Evolutionary conservation across 352 stramenopile species (phyloP).

Genomic region (Phytophthora niederhauseri): DNA sequence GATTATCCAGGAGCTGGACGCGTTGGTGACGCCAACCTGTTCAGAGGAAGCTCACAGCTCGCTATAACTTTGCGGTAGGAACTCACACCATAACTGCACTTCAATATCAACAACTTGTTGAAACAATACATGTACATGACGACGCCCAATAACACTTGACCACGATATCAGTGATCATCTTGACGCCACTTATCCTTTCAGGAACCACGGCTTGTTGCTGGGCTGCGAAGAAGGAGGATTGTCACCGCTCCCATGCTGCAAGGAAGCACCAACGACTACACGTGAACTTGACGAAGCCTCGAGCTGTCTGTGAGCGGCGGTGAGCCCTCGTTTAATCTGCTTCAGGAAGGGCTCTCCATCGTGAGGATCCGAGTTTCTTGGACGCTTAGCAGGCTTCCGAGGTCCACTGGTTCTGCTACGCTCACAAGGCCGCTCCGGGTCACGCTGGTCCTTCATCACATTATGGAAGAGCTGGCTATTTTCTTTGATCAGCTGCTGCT

Average conservation of each 20-base stretch:
- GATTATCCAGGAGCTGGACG: constrained; percentile 27
- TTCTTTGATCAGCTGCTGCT: constrained; percentile 13
- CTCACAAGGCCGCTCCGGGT: neutral
- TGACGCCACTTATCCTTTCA: no score
- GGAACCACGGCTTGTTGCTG: constrained; percentile 20
- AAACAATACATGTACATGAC: neutral
- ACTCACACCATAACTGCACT: no score
- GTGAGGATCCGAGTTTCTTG: neutral
- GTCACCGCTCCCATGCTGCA: neutral
- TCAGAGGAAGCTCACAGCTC: neutral
- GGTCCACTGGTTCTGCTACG: neutral
- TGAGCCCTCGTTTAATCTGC: neutral
- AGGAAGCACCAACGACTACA: constrained; percentile 23
- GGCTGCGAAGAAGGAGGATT: neutral
- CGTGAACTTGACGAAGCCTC: constrained; percentile 7
- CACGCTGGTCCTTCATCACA: constrained; percentile 21
- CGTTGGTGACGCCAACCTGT: neutral
- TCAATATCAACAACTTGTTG: no score
- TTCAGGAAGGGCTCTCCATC: neutral
- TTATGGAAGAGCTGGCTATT: constrained; percentile 25
- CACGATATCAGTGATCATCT: no score
- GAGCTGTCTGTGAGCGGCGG: neutral
- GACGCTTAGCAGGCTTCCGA: neutral
- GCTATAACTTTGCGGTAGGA: neutral
- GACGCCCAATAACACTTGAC: no score